Evolutionary conservation across 495 filamentous ascomycete genomes (phyloP), one percentile per base, ranked within the genome.

Genomic region (Neurospora sp.): DNA sequence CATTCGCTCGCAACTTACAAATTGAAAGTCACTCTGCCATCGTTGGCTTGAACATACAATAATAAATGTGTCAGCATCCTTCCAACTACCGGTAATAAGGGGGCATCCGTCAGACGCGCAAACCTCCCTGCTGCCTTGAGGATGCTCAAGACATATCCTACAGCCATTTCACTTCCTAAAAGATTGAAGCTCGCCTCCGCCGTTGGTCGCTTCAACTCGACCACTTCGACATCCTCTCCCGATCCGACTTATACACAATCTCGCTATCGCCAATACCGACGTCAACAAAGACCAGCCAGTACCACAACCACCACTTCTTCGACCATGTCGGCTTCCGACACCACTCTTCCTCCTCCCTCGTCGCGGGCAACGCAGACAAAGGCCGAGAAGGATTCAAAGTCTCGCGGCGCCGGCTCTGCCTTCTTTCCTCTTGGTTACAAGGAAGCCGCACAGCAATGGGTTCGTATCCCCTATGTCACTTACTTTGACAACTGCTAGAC

Each of bases 391-490:
- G 54, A 40, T 16, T 59, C 37, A 38, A 70, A 20, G 69, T 37
- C 70, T 16, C 70, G 44, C 37, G 41, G 42, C 46, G 39, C 40
- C 42, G n/a, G 42, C 39, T 31, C 41, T 35, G 70, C 62, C 23
- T 90, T 87, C 80, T 98, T 98, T 76, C 93, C 96, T 4, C 83
- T 99, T 31, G 91, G 94, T 35, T 97, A 96, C 83, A 94, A 94
- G 77, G 95, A 97, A 70, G 95, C 92, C 14, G 92, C 96, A 73
- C 89, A 84, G 71, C 96, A 99, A 87, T 99, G 96, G 95, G 93
- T 94, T 84, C 38, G 90, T 59, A 70, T 69, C 48, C 54, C 8
- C 12, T 35, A 0, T 54, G 5, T 6, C 23, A 35, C 6, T 16
- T 69, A 62, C 1, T 8, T 18, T 27, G 27, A 16, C 12, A 62